Base-by-base conservation (phyloP, 1,284 basidiomycete genomes). In the Rhodotorula sp. region DNA sequence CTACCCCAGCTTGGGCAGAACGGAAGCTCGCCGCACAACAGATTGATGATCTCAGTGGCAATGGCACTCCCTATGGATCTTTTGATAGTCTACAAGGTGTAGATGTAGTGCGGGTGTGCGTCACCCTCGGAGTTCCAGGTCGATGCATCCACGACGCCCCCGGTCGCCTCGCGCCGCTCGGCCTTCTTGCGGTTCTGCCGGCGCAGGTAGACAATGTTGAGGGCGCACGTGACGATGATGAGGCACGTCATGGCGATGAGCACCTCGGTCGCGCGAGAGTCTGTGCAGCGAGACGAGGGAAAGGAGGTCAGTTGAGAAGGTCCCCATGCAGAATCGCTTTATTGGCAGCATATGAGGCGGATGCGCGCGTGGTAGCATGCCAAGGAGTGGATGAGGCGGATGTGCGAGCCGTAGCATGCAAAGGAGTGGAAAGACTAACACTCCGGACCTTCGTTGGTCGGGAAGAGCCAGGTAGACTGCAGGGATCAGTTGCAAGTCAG, bases 401-500 rank as follows among this genome's bases (percentile, higher is more conserved):
- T 5, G 1, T 5, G 49, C 19, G 7, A 23, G 17, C 3, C 34
- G 34, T 5, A 34, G 8, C 21, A 8, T 4, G 14, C 42, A 7
- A 58, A 44, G 23, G 23, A 63, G 82, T 84, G 52, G 78, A 81
- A n/a, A 76, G 80, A 80, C 72, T 54, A 16, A 69, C 68, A 70
- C n/a, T 48, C 27, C 1, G 86, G 85, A 2, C 83, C 79, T 2
- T 83, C 80, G n/a, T 83, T 83, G 25, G 84, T 76, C 3, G 82
- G 81, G 72, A 86, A 82, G 17, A 87, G 82, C 86, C 86, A 87
- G 3, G 85, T 86, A 1, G 85, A 84, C 13, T 61, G 48, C 14
- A 34, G 34, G 34, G 34, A 34, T 34, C 5, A 3, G 34, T 34
- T 34, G 34, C 34, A 5, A 5, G 34, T 34, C 34, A 34, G 34